A percentile compares a stretch with the other conserved stretches of the same genome.
Evolutionary conservation across 164 flowering plant species (phyloP).

Genomic region (Aristolochia fimbriata): DNA sequence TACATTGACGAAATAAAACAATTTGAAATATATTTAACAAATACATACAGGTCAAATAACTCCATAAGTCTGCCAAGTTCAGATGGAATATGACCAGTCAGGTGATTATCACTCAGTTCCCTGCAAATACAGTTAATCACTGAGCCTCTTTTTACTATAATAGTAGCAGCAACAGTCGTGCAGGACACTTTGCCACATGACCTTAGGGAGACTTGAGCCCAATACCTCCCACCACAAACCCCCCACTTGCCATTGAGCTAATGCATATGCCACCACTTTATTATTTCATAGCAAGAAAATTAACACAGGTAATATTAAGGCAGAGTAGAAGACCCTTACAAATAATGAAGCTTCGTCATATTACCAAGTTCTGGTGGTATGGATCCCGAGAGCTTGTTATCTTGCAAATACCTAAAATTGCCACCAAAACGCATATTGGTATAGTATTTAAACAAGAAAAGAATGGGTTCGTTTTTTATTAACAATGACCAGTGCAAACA

Average conservation of each 20-base stretch:
- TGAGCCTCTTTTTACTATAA: background rate
- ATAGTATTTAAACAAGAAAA: background rate
- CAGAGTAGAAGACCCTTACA: constrained; percentile 31
- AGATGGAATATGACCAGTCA: constrained; percentile 77
- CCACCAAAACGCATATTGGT: background rate
- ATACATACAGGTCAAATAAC: constrained; percentile 79
- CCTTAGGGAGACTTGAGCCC: too few species aligned
- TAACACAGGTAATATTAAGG: background rate
- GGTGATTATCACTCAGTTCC: constrained; percentile 75
- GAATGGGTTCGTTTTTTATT: background rate
- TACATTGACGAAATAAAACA: background rate
- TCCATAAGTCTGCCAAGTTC: constrained; percentile 91
- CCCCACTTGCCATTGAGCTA: too few species aligned
- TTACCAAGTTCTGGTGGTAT: constrained; percentile 95
- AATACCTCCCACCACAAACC: too few species aligned
- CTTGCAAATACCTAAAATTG: constrained; percentile 63
- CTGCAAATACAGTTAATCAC: constrained; percentile 20
- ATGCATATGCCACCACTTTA: too few species aligned
- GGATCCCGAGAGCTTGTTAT: constrained; percentile 71
- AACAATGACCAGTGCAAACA: background rate
- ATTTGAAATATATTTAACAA: background rate
- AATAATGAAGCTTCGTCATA: constrained; percentile 88
- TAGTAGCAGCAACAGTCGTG: too few species aligned
- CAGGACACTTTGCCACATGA: too few species aligned
- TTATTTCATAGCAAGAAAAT: background rate